A percentile compares a stretch with the other conserved stretches of the same genome.
Evolutionary conservation across 2,329 filamentous ascomycete species (phyloP).

Genomic region (Hymenoscyphus albidus): DNA sequence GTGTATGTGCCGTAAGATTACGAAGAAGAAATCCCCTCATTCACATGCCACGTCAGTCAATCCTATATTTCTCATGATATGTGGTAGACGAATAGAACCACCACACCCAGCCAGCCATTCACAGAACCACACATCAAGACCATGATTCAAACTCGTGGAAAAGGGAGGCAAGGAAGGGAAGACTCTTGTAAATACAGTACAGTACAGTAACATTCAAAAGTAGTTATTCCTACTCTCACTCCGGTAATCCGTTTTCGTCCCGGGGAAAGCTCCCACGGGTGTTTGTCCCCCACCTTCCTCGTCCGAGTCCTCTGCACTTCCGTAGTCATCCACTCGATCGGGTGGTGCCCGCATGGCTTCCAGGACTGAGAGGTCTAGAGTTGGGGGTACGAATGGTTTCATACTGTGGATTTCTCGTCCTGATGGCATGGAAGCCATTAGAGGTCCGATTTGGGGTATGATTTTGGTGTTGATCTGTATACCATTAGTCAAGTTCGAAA

Average conservation of each 20-base stretch:
- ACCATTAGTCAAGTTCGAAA: slow-evolving; percentile 6
- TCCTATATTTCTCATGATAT: too few species aligned
- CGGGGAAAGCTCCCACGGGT: slow-evolving; percentile 50
- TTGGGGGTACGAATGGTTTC: slow-evolving; percentile 62
- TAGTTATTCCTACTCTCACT: slow-evolving; percentile 24
- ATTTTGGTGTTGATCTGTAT: slow-evolving; percentile 71
- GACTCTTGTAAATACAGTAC: background rate
- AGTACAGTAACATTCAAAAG: slow-evolving; percentile 19
- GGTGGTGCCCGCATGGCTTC: slow-evolving; percentile 56
- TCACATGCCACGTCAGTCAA: too few species aligned
- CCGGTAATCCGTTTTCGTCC: slow-evolving; percentile 41
- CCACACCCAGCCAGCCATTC: too few species aligned
- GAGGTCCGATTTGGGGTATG: slow-evolving; percentile 66
- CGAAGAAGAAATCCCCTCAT: too few species aligned
- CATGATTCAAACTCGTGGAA: too few species aligned
- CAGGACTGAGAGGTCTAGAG: slow-evolving; percentile 61
- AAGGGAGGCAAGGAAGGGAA: too few species aligned
- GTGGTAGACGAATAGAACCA: too few species aligned
- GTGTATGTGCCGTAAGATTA: too few species aligned
- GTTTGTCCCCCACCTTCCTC: slow-evolving; percentile 23
- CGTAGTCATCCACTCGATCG: slow-evolving; percentile 43
- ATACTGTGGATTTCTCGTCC: slow-evolving; percentile 80
- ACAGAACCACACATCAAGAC: too few species aligned
- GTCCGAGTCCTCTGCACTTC: slow-evolving; percentile 40
- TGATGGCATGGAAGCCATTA: slow-evolving; percentile 77